Conservation (phyloP, 768 basidiomycete species). For the Peribolospora kevripleyi region DNA sequence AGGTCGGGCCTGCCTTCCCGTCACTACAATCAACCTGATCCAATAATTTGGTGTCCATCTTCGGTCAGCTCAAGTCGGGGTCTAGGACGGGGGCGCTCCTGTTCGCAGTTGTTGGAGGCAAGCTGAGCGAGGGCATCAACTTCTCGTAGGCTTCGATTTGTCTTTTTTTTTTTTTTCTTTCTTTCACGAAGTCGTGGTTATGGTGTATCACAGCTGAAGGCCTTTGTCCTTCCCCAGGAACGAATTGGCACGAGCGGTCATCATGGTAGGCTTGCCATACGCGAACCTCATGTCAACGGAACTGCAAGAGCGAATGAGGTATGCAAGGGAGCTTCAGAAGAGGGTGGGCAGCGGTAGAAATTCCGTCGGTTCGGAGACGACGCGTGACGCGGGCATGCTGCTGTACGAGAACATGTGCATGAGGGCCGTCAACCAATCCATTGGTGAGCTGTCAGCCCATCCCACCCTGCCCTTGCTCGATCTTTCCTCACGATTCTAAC, state of each 20-base stretch:
- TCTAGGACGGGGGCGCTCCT: slow-evolving; percentile 24
- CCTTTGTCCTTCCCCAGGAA: slow-evolving; percentile 8
- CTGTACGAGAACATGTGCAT: slow-evolving; percentile 40
- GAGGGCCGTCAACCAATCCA: slow-evolving; percentile 79
- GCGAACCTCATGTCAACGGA: slow-evolving; percentile 78
- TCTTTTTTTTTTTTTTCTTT: no score
- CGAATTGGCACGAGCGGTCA: slow-evolving; percentile 42
- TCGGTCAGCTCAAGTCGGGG: slow-evolving; percentile 4
- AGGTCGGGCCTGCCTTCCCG: background rate
- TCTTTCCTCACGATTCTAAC: background rate
- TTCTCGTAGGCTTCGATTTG: slow-evolving; percentile 19
- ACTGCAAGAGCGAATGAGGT: slow-evolving; percentile 70
- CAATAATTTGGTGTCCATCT: background rate
- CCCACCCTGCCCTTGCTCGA: background rate
- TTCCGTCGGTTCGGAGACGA: slow-evolving; percentile 20
- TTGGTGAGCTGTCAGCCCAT: slow-evolving; percentile 34
- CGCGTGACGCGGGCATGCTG: slow-evolving; percentile 48
- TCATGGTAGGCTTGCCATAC: slow-evolving; percentile 77
- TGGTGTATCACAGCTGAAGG: background rate
- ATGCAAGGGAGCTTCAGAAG: slow-evolving; percentile 41
- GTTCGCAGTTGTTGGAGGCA: slow-evolving; percentile 86
- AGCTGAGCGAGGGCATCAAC: slow-evolving; percentile 75
- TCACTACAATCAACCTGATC: background rate
- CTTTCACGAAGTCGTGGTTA: background rate
- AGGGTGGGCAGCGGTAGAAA: slow-evolving; percentile 17